These are phyloP conservation scores for Nicotiana otophora DNA, from an alignment of 257 asterid species.

Conservation along the genomic window DNA sequence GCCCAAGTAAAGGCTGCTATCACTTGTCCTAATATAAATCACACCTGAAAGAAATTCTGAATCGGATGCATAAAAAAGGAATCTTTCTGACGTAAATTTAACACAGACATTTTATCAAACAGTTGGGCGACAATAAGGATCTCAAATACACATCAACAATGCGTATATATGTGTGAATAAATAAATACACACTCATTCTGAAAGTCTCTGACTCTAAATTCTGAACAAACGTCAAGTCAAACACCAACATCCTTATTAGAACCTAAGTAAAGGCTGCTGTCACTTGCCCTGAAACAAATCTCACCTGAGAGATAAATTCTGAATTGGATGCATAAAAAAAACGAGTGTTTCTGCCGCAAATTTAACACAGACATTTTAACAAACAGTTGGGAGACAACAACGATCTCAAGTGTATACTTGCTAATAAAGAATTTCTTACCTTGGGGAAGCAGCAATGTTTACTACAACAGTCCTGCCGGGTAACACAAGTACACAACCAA, in stretches of 20 bases:
- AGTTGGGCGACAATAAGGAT: background rate
- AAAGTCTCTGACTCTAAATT: background rate
- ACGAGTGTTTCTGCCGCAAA: background rate
- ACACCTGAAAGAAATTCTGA: background rate
- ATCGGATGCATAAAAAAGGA: background rate
- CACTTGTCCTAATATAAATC: background rate
- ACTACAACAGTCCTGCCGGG: background rate
- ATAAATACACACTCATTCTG: background rate
- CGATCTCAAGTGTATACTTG: background rate
- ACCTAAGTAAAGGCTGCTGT: background rate
- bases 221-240: background rate
- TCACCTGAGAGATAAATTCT: background rate
- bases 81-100: background rate
- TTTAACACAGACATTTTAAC: background rate
- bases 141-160: background rate
- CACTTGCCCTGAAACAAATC: background rate
- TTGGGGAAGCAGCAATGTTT: background rate
- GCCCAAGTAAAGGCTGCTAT: background rate
- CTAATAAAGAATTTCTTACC: background rate
- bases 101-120: background rate
- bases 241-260: background rate
- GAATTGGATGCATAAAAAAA: background rate
- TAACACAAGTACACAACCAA: background rate
- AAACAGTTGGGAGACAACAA: background rate
- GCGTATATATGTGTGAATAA: background rate